Evolutionary conservation across 106 monocot genomes (phyloP), one percentile per base, ranked within the genome.

Genomic region (Apostasia ramifera): DNA sequence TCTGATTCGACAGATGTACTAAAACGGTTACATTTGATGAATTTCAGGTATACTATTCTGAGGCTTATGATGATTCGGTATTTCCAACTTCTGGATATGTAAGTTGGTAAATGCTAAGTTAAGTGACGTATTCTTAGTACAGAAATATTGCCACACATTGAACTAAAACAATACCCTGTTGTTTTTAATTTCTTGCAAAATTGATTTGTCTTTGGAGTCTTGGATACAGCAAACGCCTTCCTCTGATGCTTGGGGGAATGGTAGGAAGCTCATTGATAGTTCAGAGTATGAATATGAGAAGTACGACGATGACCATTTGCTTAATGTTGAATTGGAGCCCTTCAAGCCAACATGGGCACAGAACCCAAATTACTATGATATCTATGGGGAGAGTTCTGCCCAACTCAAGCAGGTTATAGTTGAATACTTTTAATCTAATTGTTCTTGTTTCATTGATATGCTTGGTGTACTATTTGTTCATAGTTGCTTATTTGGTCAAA

Each of bases 301-400:
- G 8, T 47, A 72, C 42, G 8, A 51, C 60, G 12, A 48, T 46
- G 73, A 66, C 38, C 66, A 71, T 26, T n/a, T 47, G 53, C 56
- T 57, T 70, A 2, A 38, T 55, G 45, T 57, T 74, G 56, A 66
- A 53, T 57, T 74, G 6, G 73, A 74, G 48, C 73, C 73, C 26
- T 74, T 64, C 57, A 74, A 55, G 47, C 67, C 74, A 41, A 49
- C 74, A 44, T 66, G 73, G 73, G 54, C 63, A 39, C 66, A 64
- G 44, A 66, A 74, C 47, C 74, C 55, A 45, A 67, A 67, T 59
- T 67, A 74, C 66, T 62, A 62, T 62, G 43, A 13, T 1, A 45
- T 12, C 42, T 44, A 62, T 62, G 62, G 45, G 62, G 62, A 5
- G 7, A 44, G 43, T 62, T 62, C 43, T 62, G 11, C 10, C 4